Percentiles rank a stretch among this genome's conserved stretches.
Evolutionary conservation across 2,329 filamentous ascomycete species (phyloP).

Genomic region (Grosmannia huntii): DNA sequence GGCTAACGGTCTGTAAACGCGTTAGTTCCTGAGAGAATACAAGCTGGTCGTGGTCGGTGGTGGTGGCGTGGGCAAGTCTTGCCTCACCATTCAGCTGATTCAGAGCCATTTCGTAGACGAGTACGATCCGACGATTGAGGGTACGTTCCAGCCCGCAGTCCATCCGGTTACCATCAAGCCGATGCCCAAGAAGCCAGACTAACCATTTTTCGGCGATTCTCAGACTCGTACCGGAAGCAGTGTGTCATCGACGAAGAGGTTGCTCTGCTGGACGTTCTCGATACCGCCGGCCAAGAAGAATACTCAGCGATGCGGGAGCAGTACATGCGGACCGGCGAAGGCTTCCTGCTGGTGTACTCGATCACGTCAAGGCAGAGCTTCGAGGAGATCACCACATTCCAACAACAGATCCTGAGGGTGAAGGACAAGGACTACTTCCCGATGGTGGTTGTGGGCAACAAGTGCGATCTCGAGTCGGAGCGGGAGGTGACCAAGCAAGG

Average conservation of each 20-base stretch:
- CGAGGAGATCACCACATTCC: conserved; percentile 96
- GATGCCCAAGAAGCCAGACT: background rate
- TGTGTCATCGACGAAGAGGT: conserved; percentile 98
- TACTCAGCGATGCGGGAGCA: conserved; percentile 99
- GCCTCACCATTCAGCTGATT: conserved; percentile 93
- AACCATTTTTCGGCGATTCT: background rate
- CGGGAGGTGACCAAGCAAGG: conserved; percentile 86
- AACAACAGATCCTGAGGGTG: conserved; percentile 94
- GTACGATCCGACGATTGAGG: conserved; percentile 99
- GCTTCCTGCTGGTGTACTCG: conserved; percentile 94
- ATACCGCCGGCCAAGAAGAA: conserved; percentile 97
- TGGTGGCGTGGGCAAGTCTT: conserved; percentile 97
- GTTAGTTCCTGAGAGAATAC: conserved; percentile 76
- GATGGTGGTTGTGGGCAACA: conserved; percentile 98
- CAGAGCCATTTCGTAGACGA: conserved; percentile 98
- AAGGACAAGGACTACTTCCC: conserved; percentile 99
- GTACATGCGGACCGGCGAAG: conserved; percentile 98
- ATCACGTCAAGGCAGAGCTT: conserved; percentile 96
- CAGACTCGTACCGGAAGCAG: conserved; percentile 99
- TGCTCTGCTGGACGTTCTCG: conserved; percentile 90
- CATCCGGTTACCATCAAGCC: no score
- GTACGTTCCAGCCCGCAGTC: conserved; percentile 33
- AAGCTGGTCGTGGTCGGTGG: conserved; percentile 95
- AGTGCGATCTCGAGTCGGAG: conserved; percentile 93
- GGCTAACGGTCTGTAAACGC: background rate